Evolutionary conservation across 23 red algal genomes (phyloP), one percentile per base, ranked within the genome.

Genomic region (Gracilariopsis chorda): DNA sequence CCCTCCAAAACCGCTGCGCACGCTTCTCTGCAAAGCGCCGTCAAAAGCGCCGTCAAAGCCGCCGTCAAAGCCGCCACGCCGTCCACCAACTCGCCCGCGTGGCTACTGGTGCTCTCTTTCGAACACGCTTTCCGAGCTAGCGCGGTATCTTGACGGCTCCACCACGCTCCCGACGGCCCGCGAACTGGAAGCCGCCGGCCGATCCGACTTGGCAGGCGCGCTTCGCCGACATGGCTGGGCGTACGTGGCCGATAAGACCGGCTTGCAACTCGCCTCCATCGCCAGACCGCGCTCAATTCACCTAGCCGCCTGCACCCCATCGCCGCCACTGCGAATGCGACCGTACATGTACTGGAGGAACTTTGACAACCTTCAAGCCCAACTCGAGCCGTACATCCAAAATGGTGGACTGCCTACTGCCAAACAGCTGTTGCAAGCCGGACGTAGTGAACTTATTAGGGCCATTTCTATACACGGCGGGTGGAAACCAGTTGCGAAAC

Each of bases 341-440:
- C 78, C 78, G 4, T 83, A 83, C 39, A 40, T 4, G 33, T 83
- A 83, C 45, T 83, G 78, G 78, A 59, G 53, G 20, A 41, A 83
- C 49, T 83, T 83, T 24, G 1, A 39, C 2, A 41, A 83, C 25
- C 23, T 83, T 27, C 13, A 53, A 25, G 1, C 34, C 7, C 49
- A 60, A 4, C 52, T 83, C 4, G 43, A 32, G 11, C 52, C 42
- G 20, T 28, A 34, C 51, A 14, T 83, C 4, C 51, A 29, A 14
- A 39, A 62, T 28, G 2, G 40, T 34, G 57, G 40, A 27, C 29
- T 83, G 37, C 78, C 78, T 17, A 42, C 51, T 3, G 78, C 78
- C 1, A 16, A 33, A 48, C 32, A 59, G 35, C 55, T 83, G n/a
- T 2, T 61, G 44, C 17, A 45, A 0, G 40, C 49, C 8, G 27